Base-by-base conservation (phyloP, 1,284 basidiomycete genomes). In the Tilletia walkeri region DNA sequence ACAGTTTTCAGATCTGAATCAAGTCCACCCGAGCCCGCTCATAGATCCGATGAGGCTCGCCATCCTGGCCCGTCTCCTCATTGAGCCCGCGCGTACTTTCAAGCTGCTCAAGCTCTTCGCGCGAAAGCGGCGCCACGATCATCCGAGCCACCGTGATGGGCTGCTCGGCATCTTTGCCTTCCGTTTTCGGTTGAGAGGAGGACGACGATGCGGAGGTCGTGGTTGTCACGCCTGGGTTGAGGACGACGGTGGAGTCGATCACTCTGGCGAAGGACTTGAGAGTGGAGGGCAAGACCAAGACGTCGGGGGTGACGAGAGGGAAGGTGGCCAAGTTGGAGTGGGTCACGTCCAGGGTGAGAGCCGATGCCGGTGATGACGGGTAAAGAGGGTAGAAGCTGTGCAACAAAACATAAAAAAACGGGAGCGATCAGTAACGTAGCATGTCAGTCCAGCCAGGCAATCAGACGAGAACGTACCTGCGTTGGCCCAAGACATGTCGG, bases 341-440 rank as follows among this genome's bases (percentile, higher is more conserved):
- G 9, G 71, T 69, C 16, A 80, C 72, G 69, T 82, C 80, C 61
- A 80, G 76, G 1, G 78, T 24, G 34, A 70, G 61, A 36, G 63
- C 65, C 9, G 91, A 84, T 2, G 90, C 89, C 16, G 88, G 83
- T 0, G 95, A 93, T 0, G 90, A 88, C 2, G 95, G 95, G 82
- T 95, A 98, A 59, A 98, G 84, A 0, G 96, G 96, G 84, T 99
- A 99, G 85, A 97, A 96, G 80, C 91, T 94, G 78, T 41, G 74
- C 39, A 53, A 12, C 12, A 49, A 2, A 49, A 2, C 50, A 53
- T 2, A 53, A 24, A n/a, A 53, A 53, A 24, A n/a, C n/a, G 7
- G 47, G 1, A 49, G 47, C 10, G 1, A 30, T 30, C 24, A 30
- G 24, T 30, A 30, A 30, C 24, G 24, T 30, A 30, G 24, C 24